Conservation (phyloP, 805 yeast genomes). For the Wickerhamiella azymoides region DNA sequence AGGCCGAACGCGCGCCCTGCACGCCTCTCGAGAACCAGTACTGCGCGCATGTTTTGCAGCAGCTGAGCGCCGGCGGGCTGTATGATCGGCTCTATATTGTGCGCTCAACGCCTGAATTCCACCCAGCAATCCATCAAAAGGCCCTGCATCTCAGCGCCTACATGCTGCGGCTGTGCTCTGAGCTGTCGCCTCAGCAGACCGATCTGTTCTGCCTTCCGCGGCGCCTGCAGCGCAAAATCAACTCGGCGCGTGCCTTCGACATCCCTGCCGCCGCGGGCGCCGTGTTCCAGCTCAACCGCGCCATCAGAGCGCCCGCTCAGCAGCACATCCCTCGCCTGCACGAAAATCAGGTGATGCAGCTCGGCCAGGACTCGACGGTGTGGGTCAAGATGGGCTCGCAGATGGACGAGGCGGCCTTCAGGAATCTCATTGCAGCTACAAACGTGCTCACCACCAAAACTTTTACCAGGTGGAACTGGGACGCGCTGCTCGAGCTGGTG, state of each 20-base stretch:
- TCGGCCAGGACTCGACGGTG: slow-evolving; percentile 9
- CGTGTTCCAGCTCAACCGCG: slow-evolving; percentile 9
- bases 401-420: slow-evolving; percentile 55
- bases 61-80: slow-evolving; percentile 44
- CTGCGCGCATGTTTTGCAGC: slow-evolving; percentile 43
- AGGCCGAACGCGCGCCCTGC: slow-evolving; percentile 21
- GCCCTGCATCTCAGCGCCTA: slow-evolving; percentile 55
- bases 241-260: background rate
- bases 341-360: background rate
- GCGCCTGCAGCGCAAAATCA: background rate
- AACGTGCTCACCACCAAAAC: slow-evolving; percentile 67
- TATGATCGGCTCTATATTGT: slow-evolving; percentile 31
- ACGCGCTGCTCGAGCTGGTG: slow-evolving; percentile 50
- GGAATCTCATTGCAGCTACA: slow-evolving; percentile 50
- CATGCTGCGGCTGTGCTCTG: slow-evolving; percentile 39
- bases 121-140: slow-evolving; percentile 38
- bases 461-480: slow-evolving; percentile 82
- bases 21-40: slow-evolving; percentile 39
- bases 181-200: slow-evolving; percentile 37
- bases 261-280: slow-evolving; percentile 7
- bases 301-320: slow-evolving; percentile 2
- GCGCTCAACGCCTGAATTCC: slow-evolving; percentile 24
- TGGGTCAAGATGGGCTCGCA: slow-evolving; percentile 25
- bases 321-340: background rate
- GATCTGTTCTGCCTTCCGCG: slow-evolving; percentile 15